Evolutionary conservation across 805 yeast genomes (phyloP), one percentile per base, ranked within the genome.

Genomic region (Crinitomyces ghanaensis): DNA sequence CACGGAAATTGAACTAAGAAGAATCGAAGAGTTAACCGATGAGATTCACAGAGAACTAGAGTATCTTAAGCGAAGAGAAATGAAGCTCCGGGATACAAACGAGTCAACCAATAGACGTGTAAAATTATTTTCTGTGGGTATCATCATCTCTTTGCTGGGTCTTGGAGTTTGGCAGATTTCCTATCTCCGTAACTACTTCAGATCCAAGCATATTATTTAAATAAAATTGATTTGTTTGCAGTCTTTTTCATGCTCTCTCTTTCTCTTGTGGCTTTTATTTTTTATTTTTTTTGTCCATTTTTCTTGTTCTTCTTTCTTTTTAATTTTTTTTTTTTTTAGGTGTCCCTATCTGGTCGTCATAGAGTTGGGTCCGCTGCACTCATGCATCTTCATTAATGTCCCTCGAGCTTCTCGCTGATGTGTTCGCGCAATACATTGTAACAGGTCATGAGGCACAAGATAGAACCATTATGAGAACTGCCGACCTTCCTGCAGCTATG

Each of bases 61-160:
- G 41, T 91, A 88, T 60, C 70, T 91, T 63, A 78, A 78, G 51
- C 62, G 60, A 39, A 81, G 98, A 62, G 98, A 91, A 62, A 88
- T 77, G 59, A 73, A 83, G 59, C 68, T 91, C 60, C 80, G 98
- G 65, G 93, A 91, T 57, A 91, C 98, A 33, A 91, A 91, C 60
- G 98, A 91, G 65, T 77, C 93, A 27, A 91, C 98, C 33, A 91
- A 91, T 62, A 68, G 78, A 46, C 77, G 98, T 56, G 95, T 88
- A 38, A 77, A 84, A 63, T 75, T 77, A 62, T 91, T 91, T 57
- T 82, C 94, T 11, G 48, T 81, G 20, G 50, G 75, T 29, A 72
- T 84, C 40, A 67, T 85, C 38, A 19, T 77, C 25, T 66, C 84
- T 23, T 70, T 91, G 55, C 53, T 84, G 33, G 72, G 74, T 17